phyloP scores from a whole-genome alignment of 345 rosid genomes.

The Eucalyptus camaldulensis region DNA sequence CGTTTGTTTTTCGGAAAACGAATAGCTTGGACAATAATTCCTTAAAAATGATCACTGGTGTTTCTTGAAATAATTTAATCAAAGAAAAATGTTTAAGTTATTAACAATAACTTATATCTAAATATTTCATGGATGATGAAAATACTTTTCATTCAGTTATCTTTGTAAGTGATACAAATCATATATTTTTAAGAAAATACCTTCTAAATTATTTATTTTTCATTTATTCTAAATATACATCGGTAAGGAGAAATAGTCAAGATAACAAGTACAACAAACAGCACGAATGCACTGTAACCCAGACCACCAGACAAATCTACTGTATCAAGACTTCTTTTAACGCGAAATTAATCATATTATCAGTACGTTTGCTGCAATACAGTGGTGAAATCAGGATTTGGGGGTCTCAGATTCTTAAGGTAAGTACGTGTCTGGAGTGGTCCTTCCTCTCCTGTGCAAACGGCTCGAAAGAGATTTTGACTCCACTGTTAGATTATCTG shows the following conservation, averaged over 20 bases:
- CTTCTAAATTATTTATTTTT: too few relatives aligned
- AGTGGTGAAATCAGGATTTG: not conserved
- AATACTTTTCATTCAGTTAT: too few relatives aligned
- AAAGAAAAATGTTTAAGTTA: rapidly evolving
- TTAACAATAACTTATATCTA: too few relatives aligned
- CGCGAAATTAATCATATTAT: not conserved
- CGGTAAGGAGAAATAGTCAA: not conserved
- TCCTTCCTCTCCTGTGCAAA: not conserved
- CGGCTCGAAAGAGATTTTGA: not conserved
- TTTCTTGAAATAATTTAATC: too few relatives aligned
- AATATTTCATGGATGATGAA: too few relatives aligned
- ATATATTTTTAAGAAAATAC: too few relatives aligned
- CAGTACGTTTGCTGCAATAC: not conserved
- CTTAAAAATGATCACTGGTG: too few relatives aligned
- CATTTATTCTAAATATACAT: too few relatives aligned
- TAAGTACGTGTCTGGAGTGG: not conserved
- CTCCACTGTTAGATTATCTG: not conserved
- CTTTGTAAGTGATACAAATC: not conserved
- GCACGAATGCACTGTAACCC: not conserved
- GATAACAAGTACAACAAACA: not conserved
- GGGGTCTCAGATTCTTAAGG: not conserved
- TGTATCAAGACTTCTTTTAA: not conserved
- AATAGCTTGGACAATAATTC: rapidly evolving
- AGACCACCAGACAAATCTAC: not conserved
- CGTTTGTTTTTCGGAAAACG: rapidly evolving